These are phyloP conservation scores for Salix suchowensis DNA, from an alignment of 345 rosid genomes.

Conservation along the genomic window DNA sequence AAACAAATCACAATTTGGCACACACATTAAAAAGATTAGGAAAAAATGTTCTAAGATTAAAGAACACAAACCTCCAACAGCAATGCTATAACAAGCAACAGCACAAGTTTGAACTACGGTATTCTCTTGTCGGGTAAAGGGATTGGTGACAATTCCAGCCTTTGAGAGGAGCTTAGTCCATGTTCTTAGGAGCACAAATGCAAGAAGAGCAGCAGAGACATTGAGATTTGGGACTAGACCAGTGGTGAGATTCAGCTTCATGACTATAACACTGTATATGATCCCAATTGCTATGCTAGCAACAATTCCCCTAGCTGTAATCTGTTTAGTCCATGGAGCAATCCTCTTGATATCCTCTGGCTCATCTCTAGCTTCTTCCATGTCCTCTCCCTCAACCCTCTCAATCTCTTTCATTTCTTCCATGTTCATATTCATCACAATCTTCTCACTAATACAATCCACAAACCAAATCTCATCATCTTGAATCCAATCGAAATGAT, in stretches of 20 bases:
- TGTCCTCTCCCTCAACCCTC: constrained; percentile 26
- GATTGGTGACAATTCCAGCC: constrained; percentile 60
- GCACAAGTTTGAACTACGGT: constrained; percentile 90
- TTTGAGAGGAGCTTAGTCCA: constrained; percentile 79
- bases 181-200: constrained; percentile 60
- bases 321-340: constrained; percentile 79
- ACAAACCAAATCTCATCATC: neutral
- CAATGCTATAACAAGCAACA: constrained; percentile 87
- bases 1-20: neutral
- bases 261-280: no score
- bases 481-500: neutral
- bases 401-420: constrained; percentile 35
- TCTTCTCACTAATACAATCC: neutral
- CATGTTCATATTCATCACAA: constrained; percentile 1
- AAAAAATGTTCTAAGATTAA: neutral
- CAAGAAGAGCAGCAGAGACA: constrained; percentile 90
- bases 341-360: constrained; percentile 42
- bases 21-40: neutral
- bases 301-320: constrained; percentile 65
- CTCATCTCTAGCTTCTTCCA: constrained; percentile 36
- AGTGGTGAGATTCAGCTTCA: constrained; percentile 56
- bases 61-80: constrained; percentile 61
- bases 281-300: constrained; percentile 50
- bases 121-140: constrained; percentile 90
- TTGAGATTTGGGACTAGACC: constrained; percentile 94